A percentile compares a stretch with the other conserved stretches of the same genome.
phyloP scores from a whole-genome alignment of 352 stramenopile genomes.

The Globisporangium nodosum region DNA sequence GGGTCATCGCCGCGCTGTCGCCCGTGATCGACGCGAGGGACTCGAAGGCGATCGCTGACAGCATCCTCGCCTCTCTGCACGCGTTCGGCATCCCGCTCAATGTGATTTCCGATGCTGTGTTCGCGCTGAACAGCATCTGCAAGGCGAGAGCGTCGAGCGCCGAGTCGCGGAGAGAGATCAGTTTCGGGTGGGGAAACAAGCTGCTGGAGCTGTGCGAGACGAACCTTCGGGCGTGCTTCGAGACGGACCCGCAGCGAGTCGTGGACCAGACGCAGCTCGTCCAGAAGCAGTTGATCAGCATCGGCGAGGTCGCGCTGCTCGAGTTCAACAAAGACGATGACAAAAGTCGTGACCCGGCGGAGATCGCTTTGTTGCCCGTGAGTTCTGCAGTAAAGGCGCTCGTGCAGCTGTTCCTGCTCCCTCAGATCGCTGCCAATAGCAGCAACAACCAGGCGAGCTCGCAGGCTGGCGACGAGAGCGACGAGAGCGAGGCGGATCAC shows the following conservation, averaged over 20 bases:
- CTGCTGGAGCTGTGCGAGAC: constrained; percentile 56
- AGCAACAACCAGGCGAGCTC: not conserved
- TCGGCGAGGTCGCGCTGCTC: constrained; percentile 74
- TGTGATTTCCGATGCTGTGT: constrained; percentile 67
- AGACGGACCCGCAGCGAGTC: constrained; percentile 43
- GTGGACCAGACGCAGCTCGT: constrained; percentile 48
- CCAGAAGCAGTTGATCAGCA: constrained; percentile 76
- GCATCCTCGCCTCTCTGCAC: constrained; percentile 65
- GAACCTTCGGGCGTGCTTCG: constrained; percentile 57
- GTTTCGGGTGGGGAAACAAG: constrained; percentile 60
- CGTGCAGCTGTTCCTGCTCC: constrained; percentile 75
- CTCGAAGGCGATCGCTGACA: constrained; percentile 67
- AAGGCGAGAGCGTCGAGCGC: constrained; percentile 55
- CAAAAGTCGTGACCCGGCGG: constrained; percentile 31
- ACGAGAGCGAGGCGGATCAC: constrained; percentile 8
- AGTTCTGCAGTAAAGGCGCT: constrained; percentile 42
- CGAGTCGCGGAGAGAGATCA: constrained; percentile 53
- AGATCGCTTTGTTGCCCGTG: constrained; percentile 49
- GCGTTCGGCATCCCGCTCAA: constrained; percentile 76
- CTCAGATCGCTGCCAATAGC: constrained; percentile 38
- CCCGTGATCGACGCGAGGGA: constrained; percentile 69
- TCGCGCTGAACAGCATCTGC: constrained; percentile 73
- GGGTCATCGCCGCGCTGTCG: constrained; percentile 70
- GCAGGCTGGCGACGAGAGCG: constrained; percentile 12
- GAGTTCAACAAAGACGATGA: constrained; percentile 78